Evolutionary conservation across 2,329 filamentous ascomycete species (phyloP).

Genomic region (Orbilia ellipsospora): DNA sequence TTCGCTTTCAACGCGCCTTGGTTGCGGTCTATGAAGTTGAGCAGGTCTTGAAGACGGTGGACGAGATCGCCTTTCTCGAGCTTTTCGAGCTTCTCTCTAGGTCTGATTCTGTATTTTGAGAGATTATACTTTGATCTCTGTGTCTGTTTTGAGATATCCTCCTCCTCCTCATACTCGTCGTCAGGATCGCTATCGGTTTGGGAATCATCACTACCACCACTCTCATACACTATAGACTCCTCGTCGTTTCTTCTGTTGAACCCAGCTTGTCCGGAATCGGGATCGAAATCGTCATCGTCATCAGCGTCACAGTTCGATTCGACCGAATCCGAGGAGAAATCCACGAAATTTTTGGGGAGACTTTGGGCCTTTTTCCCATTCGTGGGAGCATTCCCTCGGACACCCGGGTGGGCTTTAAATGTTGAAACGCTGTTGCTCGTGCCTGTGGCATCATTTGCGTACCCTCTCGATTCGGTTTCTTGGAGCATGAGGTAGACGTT

Average conservation of each 20-base stretch:
- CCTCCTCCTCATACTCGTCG: too few species aligned
- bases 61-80: constrained; percentile 3
- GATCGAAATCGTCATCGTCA: constrained; percentile 2
- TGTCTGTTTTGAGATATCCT: neutral
- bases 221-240: neutral
- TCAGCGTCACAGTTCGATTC: constrained; percentile 1
- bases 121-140: constrained; percentile 13
- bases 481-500: constrained; percentile 24
- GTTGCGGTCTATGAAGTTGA: constrained; percentile 13
- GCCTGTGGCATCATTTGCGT: too few species aligned
- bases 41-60: constrained; percentile 6
- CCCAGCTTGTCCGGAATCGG: neutral
- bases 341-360: too few species aligned
- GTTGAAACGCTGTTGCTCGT: too few species aligned
- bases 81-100: neutral
- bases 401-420: too few species aligned
- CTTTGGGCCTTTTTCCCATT: too few species aligned
- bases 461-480: constrained; percentile 15
- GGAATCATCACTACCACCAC: neutral
- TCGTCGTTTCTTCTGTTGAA: neutral
- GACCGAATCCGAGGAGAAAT: neutral
- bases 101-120: constrained; percentile 17
- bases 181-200: neutral
- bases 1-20: neutral
- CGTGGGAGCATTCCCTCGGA: too few species aligned